A percentile compares a stretch with the other conserved stretches of the same genome.
Conservation (phyloP, 2,329 filamentous ascomycete species). For the Rhexocercosporidium sp. region DNA sequence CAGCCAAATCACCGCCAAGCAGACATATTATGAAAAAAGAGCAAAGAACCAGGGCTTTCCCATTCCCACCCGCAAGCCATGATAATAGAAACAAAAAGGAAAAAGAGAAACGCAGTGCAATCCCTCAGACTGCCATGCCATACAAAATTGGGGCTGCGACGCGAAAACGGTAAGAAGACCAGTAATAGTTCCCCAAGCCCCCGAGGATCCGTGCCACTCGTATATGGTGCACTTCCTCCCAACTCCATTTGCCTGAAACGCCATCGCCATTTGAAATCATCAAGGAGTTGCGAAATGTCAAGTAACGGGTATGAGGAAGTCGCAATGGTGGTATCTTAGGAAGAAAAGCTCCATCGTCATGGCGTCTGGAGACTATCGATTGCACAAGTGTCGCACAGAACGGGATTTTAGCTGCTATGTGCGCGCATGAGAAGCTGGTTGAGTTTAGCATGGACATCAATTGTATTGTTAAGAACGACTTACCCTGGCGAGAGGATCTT, state of each 20-base stretch:
- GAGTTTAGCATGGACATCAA: constrained; percentile 28
- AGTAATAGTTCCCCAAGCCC: background rate
- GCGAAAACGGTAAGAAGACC: background rate
- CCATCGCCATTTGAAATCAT: constrained; percentile 19
- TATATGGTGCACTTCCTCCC: background rate
- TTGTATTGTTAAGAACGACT: constrained; percentile 25
- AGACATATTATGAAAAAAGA: background rate
- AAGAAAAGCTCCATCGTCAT: constrained; percentile 13
- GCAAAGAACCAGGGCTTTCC: background rate
- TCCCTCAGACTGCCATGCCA: constrained; percentile 1
- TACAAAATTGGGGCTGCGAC: background rate
- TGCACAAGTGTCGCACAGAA: background rate
- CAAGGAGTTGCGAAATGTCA: constrained; percentile 8
- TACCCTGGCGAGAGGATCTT: constrained; percentile 52
- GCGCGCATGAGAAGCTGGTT: constrained; percentile 43
- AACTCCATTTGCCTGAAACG: constrained; percentile 16
- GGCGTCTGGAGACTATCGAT: background rate
- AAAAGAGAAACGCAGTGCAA: background rate
- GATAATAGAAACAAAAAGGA: background rate
- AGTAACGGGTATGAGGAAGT: constrained; percentile 16
- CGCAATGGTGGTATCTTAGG: constrained; percentile 30
- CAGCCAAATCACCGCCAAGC: background rate
- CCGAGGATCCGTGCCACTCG: constrained; percentile 4
- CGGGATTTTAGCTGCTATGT: constrained; percentile 36
- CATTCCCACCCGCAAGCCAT: constrained; percentile 12